Evolutionary conservation across 768 basidiomycete genomes (phyloP), one percentile per base, ranked within the genome.

Genomic region (Amanita thiersii): DNA sequence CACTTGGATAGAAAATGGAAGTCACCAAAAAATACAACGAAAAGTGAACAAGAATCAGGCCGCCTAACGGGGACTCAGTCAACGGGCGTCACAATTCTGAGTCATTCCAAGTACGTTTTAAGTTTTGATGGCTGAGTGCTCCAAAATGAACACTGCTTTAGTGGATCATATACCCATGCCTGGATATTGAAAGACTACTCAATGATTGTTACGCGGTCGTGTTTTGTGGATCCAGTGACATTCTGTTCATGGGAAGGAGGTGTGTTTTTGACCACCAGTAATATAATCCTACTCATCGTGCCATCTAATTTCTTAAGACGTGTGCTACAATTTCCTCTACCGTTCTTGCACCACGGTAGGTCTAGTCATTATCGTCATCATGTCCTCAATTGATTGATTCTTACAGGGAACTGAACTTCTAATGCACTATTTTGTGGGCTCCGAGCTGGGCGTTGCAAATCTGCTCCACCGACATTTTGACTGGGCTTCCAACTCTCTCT

Each of bases 221-320:
- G 87, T 56, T 91, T 96, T 53, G 82, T 92, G 23, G 93, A 98
- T 54, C 90, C 93, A 6, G 83, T 86, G 20, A 77, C 83, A 0
- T 89, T 92, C 59, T 92, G 89, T 58, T 78, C 84, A 4, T 97
- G 91, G 91, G 92, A 96, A 73, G 91, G 90, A 46, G 84, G 86
- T 84, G 51, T 45, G 75, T 68, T 6, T 28, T 44, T 7, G 37
- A 15, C n/a, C 17, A 31, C 24, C 31, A 33, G 43, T 23, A 44
- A 30, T 24, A n/a, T n/a, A n/a, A n/a, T n/a, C n/a, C n/a, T n/a
- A n/a, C n/a, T n/a, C n/a, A n/a, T n/a, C n/a, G n/a, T n/a, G n/a
- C n/a, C n/a, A n/a, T 19, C n/a, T 42, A 40, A 33, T n/a, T 9
- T 39, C 15, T 19, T 15, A 51, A 85, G 89, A 91, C 59, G 78